These are phyloP conservation scores for Diophrys sp. DNA, from an alignment of 73 alveolate species.

Conservation along the genomic window DNA sequence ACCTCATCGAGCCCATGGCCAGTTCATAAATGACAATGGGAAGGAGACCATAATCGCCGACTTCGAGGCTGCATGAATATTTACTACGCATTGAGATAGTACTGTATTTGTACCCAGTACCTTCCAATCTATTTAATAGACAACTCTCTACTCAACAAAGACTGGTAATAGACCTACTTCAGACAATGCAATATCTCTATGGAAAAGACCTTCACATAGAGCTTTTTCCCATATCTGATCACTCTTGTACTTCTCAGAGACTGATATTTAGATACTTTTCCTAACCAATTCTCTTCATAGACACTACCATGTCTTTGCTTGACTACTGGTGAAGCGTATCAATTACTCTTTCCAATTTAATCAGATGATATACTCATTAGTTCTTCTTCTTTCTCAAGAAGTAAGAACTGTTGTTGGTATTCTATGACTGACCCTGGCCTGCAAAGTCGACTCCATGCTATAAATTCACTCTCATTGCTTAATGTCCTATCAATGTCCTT, in stretches of 20 bases:
- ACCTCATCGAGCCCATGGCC: no score
- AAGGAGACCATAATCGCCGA: no score
- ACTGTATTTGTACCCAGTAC: no score
- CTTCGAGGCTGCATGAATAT: no score
- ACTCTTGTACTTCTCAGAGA: constrained; percentile 24
- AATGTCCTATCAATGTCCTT: constrained; percentile 67
- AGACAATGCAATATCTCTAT: no score
- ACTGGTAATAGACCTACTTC: no score
- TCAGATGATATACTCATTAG: constrained; percentile 5
- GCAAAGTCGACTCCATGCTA: constrained; percentile 50
- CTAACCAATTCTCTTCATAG: neutral
- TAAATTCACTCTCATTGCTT: constrained; percentile 54
- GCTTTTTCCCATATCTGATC: no score
- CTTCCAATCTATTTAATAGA: no score
- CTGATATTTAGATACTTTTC: constrained; percentile 15
- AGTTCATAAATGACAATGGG: no score
- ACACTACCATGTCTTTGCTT: neutral
- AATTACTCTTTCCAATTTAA: neutral
- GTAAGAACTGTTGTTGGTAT: constrained; percentile 52
- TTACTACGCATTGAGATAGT: no score
- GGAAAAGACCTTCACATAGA: no score
- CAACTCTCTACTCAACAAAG: no score
- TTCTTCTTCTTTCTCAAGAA: constrained; percentile 16
- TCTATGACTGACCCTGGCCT: constrained; percentile 56
- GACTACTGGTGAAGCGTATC: neutral